phyloP scores from a whole-genome alignment of 768 basidiomycete genomes.

The Naganishia kalamii region DNA sequence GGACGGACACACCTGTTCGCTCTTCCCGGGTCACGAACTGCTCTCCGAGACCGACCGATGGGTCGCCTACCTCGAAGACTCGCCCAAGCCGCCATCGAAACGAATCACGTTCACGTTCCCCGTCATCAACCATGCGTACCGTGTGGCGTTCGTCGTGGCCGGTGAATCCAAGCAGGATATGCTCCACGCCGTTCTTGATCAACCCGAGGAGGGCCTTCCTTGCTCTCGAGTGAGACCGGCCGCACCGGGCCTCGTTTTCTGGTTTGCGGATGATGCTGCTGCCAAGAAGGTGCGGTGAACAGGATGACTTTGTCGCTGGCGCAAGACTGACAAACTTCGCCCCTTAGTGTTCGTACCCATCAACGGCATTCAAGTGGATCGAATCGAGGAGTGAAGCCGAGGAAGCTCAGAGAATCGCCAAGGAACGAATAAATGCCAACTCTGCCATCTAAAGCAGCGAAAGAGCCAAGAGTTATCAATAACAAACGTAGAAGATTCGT shows the following conservation, averaged over 20 bases:
- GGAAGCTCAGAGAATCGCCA: constrained; percentile 20
- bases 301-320: not conserved
- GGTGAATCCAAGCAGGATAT: constrained; percentile 76
- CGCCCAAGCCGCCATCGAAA: constrained; percentile 83
- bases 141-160: constrained; percentile 80
- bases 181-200: constrained; percentile 67
- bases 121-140: constrained; percentile 51
- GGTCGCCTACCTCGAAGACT: constrained; percentile 89
- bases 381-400: constrained; percentile 17
- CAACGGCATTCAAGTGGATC: constrained; percentile 27
- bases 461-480: not conserved
- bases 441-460: constrained; percentile 18
- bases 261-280: constrained; percentile 90
- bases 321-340: not conserved
- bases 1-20: constrained; percentile 95
- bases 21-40: constrained; percentile 88
- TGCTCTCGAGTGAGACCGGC: constrained; percentile 72
- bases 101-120: constrained; percentile 78
- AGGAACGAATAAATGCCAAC: constrained; percentile 15
- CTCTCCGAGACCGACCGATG: constrained; percentile 82
- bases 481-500: too few species aligned
- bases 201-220: constrained; percentile 72
- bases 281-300: constrained; percentile 45
- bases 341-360: constrained; percentile 26
- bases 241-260: constrained; percentile 76